A percentile compares a stretch with the other conserved stretches of the same genome.
These are phyloP conservation scores for Hymenoscyphus salicellus DNA, from an alignment of 2,329 filamentous ascomycete species.

Conservation along the genomic window DNA sequence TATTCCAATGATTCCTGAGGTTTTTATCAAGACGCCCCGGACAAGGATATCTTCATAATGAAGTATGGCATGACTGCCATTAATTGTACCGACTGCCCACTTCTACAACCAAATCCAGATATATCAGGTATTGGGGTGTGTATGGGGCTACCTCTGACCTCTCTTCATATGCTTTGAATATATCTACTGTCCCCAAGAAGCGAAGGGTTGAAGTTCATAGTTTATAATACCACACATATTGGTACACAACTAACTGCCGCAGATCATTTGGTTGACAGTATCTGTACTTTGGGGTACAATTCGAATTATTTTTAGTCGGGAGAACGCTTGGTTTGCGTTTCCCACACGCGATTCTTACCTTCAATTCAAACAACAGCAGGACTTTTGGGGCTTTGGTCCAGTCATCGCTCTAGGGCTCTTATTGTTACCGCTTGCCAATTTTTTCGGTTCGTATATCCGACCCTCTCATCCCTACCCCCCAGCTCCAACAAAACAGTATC, in stretches of 20 bases:
- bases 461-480: background rate
- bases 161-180: background rate
- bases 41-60: no score
- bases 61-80: background rate
- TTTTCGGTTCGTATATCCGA: background rate
- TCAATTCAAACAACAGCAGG: background rate
- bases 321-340: no score
- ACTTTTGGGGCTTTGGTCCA: background rate
- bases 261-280: background rate
- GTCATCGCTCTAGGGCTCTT: background rate
- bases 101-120: slow-evolving; percentile 2
- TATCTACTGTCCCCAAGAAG: no score
- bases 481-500: background rate
- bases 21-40: no score
- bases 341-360: no score
- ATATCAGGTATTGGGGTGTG: slow-evolving; percentile 7
- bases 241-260: background rate
- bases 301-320: background rate
- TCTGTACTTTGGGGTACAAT: background rate
- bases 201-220: no score
- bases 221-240: no score
- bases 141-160: background rate
- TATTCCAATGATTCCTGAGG: no score
- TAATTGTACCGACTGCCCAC: background rate
- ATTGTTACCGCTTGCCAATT: background rate